Evolutionary conservation across 495 filamentous ascomycete genomes (phyloP).

Genomic region (Neurospora intermedia): DNA sequence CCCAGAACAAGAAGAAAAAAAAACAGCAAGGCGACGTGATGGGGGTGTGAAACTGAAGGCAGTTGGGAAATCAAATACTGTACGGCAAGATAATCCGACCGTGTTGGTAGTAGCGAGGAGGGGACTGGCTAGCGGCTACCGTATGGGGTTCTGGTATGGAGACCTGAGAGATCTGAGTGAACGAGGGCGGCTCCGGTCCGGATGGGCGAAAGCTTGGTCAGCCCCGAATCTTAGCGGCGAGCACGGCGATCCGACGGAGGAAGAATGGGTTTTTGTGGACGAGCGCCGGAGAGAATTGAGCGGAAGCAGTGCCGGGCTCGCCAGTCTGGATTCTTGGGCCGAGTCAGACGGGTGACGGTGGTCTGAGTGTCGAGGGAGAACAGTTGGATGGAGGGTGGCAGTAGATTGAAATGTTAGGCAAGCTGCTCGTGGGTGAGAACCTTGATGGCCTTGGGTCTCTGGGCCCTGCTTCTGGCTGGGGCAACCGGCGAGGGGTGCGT

Average conservation of each 20-base stretch:
- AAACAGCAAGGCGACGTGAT: not conserved
- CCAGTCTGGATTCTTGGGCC: not conserved
- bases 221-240: not conserved
- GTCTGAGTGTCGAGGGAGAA: not conserved
- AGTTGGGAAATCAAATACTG: not conserved
- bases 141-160: not conserved
- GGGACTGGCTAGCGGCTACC: not conserved
- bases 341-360: not conserved
- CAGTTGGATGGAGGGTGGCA: not conserved
- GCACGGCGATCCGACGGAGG: not conserved
- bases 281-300: not conserved
- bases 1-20: not conserved
- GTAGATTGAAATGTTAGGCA: not conserved
- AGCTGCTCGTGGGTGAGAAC: constrained; percentile 11
- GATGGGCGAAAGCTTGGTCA: not conserved
- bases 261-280: not conserved
- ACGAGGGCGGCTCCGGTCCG: not conserved
- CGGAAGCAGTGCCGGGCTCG: not conserved
- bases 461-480: not conserved
- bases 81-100: not conserved
- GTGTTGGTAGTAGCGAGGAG: not conserved
- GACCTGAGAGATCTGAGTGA: not conserved
- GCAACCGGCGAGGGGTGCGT: not conserved
- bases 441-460: constrained; percentile 9
- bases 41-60: not conserved